Conservation (phyloP, 345 rosid genomes). For the Abelmoschus esculentus region DNA sequence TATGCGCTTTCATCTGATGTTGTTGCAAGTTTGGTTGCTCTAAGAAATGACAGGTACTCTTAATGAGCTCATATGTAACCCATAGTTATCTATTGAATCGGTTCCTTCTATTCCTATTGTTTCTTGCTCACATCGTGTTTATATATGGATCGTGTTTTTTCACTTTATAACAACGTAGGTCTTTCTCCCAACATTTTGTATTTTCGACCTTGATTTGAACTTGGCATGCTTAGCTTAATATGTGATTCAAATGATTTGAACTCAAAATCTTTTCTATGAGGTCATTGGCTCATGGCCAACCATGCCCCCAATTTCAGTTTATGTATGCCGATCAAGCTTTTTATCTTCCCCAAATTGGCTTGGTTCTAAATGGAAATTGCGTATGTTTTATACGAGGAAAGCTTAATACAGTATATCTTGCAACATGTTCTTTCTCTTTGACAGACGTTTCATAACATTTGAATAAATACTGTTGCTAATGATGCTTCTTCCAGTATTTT, state of each 20-base stretch:
- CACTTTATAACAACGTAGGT: neutral
- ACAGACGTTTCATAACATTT: neutral
- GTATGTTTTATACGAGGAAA: neutral
- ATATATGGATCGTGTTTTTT: neutral
- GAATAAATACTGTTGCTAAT: neutral
- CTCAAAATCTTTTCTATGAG: too few relatives aligned
- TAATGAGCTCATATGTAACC: neutral
- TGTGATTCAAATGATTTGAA: too few relatives aligned
- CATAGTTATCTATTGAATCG: neutral
- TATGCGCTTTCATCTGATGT: slow-evolving; percentile 92
- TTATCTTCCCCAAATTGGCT: neutral
- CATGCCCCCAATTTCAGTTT: neutral
- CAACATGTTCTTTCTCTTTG: neutral
- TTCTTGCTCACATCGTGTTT: neutral
- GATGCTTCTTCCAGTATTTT: neutral
- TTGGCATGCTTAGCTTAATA: neutral
- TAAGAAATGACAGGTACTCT: slow-evolving; percentile 68
- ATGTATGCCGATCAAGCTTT: neutral
- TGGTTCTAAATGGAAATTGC: neutral
- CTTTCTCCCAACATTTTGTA: neutral
- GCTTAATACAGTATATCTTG: neutral
- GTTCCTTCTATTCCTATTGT: neutral
- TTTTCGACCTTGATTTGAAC: neutral
- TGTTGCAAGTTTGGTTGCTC: slow-evolving; percentile 71
- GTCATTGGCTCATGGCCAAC: too few relatives aligned